Base-by-base conservation (phyloP, 1,284 basidiomycete genomes). In the Puccinia hordei region DNA sequence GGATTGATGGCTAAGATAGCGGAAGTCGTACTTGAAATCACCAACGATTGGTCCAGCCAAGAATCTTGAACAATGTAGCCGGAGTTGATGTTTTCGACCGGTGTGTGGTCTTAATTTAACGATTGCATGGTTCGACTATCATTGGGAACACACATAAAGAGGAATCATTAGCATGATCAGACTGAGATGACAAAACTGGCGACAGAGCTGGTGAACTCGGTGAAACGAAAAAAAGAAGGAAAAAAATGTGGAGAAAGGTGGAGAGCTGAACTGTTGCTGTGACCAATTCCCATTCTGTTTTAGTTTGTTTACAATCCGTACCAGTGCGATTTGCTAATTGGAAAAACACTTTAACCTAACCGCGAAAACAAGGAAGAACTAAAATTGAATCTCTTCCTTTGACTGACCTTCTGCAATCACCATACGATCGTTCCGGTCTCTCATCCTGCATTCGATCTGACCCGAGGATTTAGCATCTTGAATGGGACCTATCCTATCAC, bases 41-140 rank as follows among this genome's bases (percentile, higher is more conserved):
- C 79, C 78, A 17, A 82, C 63, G 46, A 82, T 75, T 8, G 82
- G 82, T 13, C 66, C 61, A 2, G 71, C 41, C 41, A 82, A 27
- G n/a, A 82, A 72, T 38, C 81, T 24, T 0, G 81, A 73, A 46
- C 63, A 81, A 35, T 73, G 63, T 44, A 82, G 38, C 9, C 82
- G 82, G 15, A 82, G 79, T 68, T 82, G 82, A 79, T 82, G 82
- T 72, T 82, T 82, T 24, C 82, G 72, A 19, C 82, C 82, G 5
- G 81, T 82, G 22, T 30, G 24, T 13, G 82, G 82, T 44, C 30
- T 24, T 1, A 82, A 44, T 19, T 68, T 53, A 5, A 82, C 65
- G 9, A 82, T 72, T 22, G 82, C 73, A 61, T 74, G 73, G 38
- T 53, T 59, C 63, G 73, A 74, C 73, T 74, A n/a, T 15, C 1